Evolutionary conservation across 306 rosid genomes (phyloP).

Genomic region (Senna tora): DNA sequence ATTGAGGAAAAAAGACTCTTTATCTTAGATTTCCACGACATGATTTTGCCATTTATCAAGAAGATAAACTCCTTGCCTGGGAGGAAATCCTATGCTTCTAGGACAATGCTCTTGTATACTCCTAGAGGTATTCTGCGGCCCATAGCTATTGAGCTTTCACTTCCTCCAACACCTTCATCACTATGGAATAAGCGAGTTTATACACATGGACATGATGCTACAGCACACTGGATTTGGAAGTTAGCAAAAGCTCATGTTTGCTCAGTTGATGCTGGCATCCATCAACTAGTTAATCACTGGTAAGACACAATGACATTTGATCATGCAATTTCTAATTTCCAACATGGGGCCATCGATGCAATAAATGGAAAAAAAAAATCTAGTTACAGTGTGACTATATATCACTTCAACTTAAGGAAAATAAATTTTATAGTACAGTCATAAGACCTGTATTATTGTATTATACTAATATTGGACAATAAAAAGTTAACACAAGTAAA

Average conservation of each 20-base stretch:
- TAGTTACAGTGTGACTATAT: too few relatives aligned
- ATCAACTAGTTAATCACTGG: conserved; percentile 98
- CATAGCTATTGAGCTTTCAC: conserved; percentile 84
- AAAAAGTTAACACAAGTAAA: too few relatives aligned
- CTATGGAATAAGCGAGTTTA: conserved; percentile 55
- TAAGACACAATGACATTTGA: conserved; percentile 35
- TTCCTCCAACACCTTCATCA: conserved; percentile 66
- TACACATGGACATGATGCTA: conserved; percentile 85
- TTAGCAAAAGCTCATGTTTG: conserved; percentile 97
- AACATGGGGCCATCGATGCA: background rate
- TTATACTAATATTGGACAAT: too few relatives aligned
- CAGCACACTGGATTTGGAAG: conserved; percentile 89
- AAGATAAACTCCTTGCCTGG: conserved; percentile 81
- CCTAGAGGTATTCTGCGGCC: conserved; percentile 60
- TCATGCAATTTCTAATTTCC: conserved; percentile 21
- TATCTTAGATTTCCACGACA: conserved; percentile 83
- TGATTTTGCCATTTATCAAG: conserved; percentile 75
- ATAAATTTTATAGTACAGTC: too few relatives aligned
- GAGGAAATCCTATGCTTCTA: conserved; percentile 82
- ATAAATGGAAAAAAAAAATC: conserved; percentile 4
- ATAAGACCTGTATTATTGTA: too few relatives aligned
- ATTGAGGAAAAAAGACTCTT: conserved; percentile 83
- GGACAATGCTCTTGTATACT: conserved; percentile 70
- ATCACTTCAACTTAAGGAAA: too few relatives aligned
- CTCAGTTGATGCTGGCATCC: conserved; percentile 88